Conservation (phyloP, 148 eudicot genomes). For the Arctostaphylos glauca region DNA sequence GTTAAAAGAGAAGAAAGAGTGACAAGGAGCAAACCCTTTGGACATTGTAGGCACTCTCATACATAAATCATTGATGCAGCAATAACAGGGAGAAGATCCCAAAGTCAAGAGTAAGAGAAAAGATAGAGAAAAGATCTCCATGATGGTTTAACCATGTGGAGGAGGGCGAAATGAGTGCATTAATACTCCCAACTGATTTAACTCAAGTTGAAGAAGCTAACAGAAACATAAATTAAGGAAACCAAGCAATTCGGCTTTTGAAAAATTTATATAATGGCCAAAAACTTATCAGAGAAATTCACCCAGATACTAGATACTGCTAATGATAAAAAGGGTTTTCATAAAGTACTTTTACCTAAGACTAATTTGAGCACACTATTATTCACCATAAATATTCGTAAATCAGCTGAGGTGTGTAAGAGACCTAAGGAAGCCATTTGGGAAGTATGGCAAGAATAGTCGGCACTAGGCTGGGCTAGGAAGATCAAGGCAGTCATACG, state of each 20-base stretch:
- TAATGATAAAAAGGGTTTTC: neutral
- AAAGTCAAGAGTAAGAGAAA: neutral
- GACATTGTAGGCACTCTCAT: neutral
- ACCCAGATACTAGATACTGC: neutral
- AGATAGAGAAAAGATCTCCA: neutral
- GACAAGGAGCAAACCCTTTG: neutral
- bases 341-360: neutral
- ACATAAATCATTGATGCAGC: neutral
- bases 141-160: neutral
- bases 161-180: neutral
- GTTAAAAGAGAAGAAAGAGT: constrained; percentile 9
- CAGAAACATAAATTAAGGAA: neutral
- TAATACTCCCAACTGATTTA: neutral
- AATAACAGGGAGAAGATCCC: neutral
- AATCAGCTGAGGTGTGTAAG: constrained; percentile 1
- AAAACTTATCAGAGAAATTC: neutral
- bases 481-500: neutral
- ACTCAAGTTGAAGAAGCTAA: neutral
- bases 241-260: neutral
- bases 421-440: neutral
- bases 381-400: neutral
- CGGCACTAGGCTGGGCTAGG: neutral
- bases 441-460: neutral
- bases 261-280: neutral
- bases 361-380: neutral